A percentile compares a stretch with the other conserved stretches of the same genome.
Conservation (phyloP, 805 yeast genomes). For the Scheffersomyces coipomensis region DNA sequence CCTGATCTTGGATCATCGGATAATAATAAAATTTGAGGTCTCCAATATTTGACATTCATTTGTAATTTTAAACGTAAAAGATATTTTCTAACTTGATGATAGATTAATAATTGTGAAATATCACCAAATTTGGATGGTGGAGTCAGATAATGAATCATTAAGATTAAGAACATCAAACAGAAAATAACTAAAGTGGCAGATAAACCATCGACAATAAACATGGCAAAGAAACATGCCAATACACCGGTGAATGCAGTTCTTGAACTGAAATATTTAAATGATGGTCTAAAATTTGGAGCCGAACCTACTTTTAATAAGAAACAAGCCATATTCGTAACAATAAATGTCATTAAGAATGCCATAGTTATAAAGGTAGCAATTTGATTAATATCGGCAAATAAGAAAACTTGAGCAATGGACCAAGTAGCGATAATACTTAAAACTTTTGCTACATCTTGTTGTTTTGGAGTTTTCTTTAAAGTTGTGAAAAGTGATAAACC, state of each 20-base stretch:
- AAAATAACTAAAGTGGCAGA: slow-evolving; percentile 78
- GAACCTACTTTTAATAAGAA: slow-evolving; percentile 82
- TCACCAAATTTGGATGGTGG: slow-evolving; percentile 99
- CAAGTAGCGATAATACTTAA: slow-evolving; percentile 74
- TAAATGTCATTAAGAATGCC: slow-evolving; percentile 96
- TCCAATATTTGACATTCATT: slow-evolving; percentile 92
- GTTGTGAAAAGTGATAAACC: slow-evolving; percentile 56
- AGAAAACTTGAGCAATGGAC: slow-evolving; percentile 76
- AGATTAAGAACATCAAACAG: slow-evolving; percentile 62
- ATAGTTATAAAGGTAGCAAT: slow-evolving; percentile 94
- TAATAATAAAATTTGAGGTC: slow-evolving; percentile 87
- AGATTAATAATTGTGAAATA: slow-evolving; percentile 90
- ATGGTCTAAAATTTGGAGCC: slow-evolving; percentile 98
- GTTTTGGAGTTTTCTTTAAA: slow-evolving; percentile 37
- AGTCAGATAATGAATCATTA: slow-evolving; percentile 82
- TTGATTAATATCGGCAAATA: slow-evolving; percentile 87
- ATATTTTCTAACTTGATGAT: slow-evolving; percentile 95
- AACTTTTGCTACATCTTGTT: slow-evolving; percentile 54
- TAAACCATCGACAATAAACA: slow-evolving; percentile 92
- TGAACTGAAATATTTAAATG: slow-evolving; percentile 82
- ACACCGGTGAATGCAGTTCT: slow-evolving; percentile 81
- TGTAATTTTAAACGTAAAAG: slow-evolving; percentile 79
- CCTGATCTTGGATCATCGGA: slow-evolving; percentile 91
- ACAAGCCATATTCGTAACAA: slow-evolving; percentile 92
- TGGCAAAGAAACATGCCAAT: slow-evolving; percentile 67